phyloP scores from a whole-genome alignment of 805 yeast species.

The Tetrapisispora iriomotensis region DNA sequence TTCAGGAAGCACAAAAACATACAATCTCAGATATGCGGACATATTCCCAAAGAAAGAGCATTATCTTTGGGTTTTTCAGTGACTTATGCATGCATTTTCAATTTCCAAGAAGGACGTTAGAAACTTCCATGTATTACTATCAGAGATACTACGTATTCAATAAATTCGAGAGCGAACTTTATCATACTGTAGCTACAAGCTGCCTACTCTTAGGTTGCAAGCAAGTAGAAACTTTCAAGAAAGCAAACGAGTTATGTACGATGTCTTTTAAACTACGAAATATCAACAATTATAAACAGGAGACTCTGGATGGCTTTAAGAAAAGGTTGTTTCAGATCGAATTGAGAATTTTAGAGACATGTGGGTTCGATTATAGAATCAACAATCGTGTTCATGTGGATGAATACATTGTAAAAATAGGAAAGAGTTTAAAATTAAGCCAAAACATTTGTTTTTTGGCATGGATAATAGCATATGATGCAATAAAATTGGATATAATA shows the following conservation, averaged over 20 bases:
- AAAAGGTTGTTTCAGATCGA: conserved; percentile 52
- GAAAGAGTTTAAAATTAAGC: conserved; percentile 39
- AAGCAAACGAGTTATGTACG: conserved; percentile 48
- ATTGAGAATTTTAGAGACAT: conserved; percentile 62
- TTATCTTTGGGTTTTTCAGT: conserved; percentile 44
- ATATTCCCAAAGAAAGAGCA: conserved; percentile 43
- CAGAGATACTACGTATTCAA: conserved; percentile 65
- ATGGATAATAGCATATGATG: conserved; percentile 73
- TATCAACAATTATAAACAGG: conserved; percentile 15
- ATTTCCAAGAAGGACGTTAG: conserved; percentile 61
- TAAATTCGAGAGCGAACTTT: conserved; percentile 42
- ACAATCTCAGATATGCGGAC: conserved; percentile 44
- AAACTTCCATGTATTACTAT: conserved; percentile 60
- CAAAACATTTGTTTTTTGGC: conserved; percentile 44
- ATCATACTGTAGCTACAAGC: conserved; percentile 57
- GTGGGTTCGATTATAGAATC: conserved; percentile 70
- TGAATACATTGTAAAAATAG: conserved; percentile 51
- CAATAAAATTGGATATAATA: conserved; percentile 56
- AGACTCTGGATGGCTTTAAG: conserved; percentile 43
- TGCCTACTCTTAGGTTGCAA: conserved; percentile 64
- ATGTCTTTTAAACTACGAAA: conserved; percentile 31
- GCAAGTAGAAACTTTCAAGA: conserved; percentile 77
- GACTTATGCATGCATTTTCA: conserved; percentile 44
- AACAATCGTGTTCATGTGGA: conserved; percentile 44
- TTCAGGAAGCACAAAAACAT: conserved; percentile 39